These are phyloP conservation scores for Ulota crispa DNA, from an alignment of 225 moss, liverwort and hornwort genomes.

Conservation along the genomic window DNA sequence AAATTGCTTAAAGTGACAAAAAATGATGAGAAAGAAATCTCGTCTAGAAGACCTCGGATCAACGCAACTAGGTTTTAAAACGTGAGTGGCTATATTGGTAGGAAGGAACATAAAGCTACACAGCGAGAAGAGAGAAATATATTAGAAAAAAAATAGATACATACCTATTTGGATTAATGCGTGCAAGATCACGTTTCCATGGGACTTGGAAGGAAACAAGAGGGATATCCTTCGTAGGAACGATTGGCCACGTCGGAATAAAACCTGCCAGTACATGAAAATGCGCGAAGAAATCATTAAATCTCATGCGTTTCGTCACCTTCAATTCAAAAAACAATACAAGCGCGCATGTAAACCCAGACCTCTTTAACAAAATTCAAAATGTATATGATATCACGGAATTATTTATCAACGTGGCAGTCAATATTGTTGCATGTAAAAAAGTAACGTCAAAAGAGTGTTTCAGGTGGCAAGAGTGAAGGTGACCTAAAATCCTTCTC, in stretches of 20 bases:
- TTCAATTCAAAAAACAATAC: background rate
- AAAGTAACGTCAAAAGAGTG: background rate
- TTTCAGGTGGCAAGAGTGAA: background rate
- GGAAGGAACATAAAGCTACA: background rate
- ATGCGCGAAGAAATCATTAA: background rate
- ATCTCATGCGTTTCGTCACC: background rate
- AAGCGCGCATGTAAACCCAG: background rate
- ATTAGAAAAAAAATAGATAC: background rate
- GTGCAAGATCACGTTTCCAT: constrained; percentile 81
- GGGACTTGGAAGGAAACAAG: constrained; percentile 77
- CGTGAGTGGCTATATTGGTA: background rate
- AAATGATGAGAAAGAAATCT: background rate
- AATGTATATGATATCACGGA: background rate
- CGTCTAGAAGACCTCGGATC: background rate
- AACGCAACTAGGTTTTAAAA: background rate
- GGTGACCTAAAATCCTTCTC: background rate
- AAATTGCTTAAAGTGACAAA: background rate
- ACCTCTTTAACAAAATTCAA: background rate
- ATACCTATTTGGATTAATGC: constrained; percentile 69
- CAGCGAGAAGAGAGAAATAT: background rate
- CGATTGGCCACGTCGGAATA: constrained; percentile 64
- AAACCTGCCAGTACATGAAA: constrained; percentile 39
- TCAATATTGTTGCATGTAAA: background rate
- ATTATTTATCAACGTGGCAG: background rate
- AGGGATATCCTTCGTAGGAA: constrained; percentile 83